Conservation (phyloP, 805 yeast species). For the Candida pseudofarinosa region DNA sequence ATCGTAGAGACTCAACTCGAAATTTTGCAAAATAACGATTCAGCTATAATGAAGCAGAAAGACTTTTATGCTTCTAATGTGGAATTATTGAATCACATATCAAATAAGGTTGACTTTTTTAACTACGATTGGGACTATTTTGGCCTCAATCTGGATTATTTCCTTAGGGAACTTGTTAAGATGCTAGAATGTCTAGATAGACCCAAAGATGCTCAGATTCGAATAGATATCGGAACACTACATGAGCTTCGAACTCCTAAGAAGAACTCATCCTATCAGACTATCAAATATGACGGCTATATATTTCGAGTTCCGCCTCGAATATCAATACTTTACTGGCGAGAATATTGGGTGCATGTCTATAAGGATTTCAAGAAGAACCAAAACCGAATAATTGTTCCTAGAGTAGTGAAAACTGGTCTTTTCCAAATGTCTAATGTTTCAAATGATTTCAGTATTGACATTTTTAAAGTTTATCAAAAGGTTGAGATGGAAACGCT, state of each 20-base stretch:
- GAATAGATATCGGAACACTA: neutral
- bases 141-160: neutral
- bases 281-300: too few relatives aligned
- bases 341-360: constrained; percentile 17
- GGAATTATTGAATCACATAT: neutral
- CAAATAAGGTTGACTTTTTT: neutral
- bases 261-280: neutral
- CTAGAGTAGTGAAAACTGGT: constrained; percentile 3
- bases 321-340: constrained; percentile 13
- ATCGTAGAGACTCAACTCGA: constrained; percentile 13
- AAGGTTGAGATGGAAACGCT: neutral
- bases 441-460: neutral
- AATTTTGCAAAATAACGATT: constrained; percentile 3
- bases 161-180: neutral
- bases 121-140: constrained; percentile 1
- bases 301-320: constrained; percentile 6
- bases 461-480: constrained; percentile 3
- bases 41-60: constrained; percentile 1
- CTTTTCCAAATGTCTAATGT: neutral
- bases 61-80: neutral
- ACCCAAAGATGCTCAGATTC: neutral
- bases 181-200: neutral
- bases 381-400: neutral
- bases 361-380: constrained; percentile 1
- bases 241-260: neutral